Evolutionary conservation across 306 rosid species (phyloP).

Genomic region (Cyamopsis tetragonoloba): DNA sequence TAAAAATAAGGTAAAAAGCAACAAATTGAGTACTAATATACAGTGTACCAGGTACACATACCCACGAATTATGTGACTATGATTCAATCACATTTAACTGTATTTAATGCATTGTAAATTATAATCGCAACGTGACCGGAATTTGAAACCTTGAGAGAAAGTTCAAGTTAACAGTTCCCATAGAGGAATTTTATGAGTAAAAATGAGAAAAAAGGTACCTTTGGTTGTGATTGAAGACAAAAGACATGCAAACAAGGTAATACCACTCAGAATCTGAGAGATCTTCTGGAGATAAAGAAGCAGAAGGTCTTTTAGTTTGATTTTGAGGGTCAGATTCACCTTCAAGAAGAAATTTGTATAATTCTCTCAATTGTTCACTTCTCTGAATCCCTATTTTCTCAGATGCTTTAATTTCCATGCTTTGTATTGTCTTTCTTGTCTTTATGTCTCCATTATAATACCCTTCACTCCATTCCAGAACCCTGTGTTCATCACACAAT

Average conservation of each 20-base stretch:
- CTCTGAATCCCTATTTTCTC: constrained; percentile 62
- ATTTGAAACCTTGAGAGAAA: too few relatives aligned
- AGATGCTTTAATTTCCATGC: constrained; percentile 46
- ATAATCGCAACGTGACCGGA: too few relatives aligned
- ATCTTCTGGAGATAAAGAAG: constrained; percentile 75
- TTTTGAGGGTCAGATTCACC: constrained; percentile 53
- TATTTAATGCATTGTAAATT: too few relatives aligned
- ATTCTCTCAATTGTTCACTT: constrained; percentile 76
- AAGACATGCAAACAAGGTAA: constrained; percentile 93
- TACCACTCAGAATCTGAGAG: constrained; percentile 93
- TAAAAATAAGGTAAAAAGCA: too few relatives aligned
- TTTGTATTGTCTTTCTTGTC: constrained; percentile 69
- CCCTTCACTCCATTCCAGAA: constrained; percentile 79
- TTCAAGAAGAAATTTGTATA: constrained; percentile 61
- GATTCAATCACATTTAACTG: too few relatives aligned
- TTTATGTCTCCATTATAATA: constrained; percentile 83
- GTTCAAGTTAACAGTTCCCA: too few relatives aligned
- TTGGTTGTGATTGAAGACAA: constrained; percentile 55
- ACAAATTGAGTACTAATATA: too few relatives aligned
- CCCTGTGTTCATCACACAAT: constrained; percentile 38
- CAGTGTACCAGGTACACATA: too few relatives aligned
- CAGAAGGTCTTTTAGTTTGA: constrained; percentile 54
- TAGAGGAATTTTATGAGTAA: not conserved
- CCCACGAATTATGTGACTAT: too few relatives aligned
- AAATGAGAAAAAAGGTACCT: constrained; percentile 38